Base-by-base conservation (phyloP, 1,284 basidiomycete genomes). In the Rhodotorula sp. region DNA sequence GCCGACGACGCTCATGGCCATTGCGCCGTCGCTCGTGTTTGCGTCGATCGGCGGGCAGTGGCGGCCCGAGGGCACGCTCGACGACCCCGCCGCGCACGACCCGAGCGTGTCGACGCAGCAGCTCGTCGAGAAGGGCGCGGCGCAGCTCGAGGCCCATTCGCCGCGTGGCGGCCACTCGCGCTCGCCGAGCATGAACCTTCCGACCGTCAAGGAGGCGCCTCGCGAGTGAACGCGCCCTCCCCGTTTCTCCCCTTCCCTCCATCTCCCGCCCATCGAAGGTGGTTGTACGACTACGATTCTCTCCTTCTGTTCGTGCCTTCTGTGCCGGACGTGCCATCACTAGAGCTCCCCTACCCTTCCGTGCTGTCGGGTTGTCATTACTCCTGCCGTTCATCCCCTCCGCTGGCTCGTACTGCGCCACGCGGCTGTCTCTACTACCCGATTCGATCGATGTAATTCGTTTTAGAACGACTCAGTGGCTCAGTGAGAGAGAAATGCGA, bases 21-120 rank as follows among this genome's bases (percentile, higher is more conserved):
- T 96, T 91, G 88, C 93, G 0, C 94, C 93, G 14, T 89, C 90
- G 0, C 81, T 97, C 25, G 88, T 97, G 74, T 89, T 90, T 41
- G 89, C 91, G 13, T 90, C 91, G 10, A 88, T 96, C 60, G 93
- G 90, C 70, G 91, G 91, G 62, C 91, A 91, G 55, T 89, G 89
- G 84, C 83, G 86, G 52, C 89, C 87, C 42, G 84, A 86, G 61
- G 87, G 87, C 10, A 87, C 86, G 2, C 84, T 92, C 14, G 88
- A 87, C 7, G 89, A 93, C 80, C 91, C 92, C 16, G 88, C 90
- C 16, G 84, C 86, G 49, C 83, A 85, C 64, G 91, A 93, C 80
- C 92, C 91, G 3, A 91, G 89, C 17, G 86, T 84, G 74, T 91
- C 90, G 10, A 72, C 75, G n/a, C 70, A 73, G 49, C 74, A 76